These are phyloP conservation scores for Leccinum ochraceum DNA, from an alignment of 768 basidiomycete species.

Conservation along the genomic window DNA sequence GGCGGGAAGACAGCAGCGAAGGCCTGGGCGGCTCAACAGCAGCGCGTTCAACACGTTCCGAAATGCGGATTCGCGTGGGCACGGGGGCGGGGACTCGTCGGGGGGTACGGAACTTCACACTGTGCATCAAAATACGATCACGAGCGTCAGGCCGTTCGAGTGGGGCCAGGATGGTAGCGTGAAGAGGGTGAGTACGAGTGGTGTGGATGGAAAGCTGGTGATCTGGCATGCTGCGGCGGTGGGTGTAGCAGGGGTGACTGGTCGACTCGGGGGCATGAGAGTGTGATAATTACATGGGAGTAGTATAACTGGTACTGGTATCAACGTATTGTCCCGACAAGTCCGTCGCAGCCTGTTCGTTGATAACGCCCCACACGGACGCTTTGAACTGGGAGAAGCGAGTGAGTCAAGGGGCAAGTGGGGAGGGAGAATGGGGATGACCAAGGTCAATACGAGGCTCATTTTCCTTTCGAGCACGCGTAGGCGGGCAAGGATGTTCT, in stretches of 20 bases:
- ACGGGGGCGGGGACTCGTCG: conserved; percentile 33
- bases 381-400: conserved; percentile 75
- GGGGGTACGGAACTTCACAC: conserved; percentile 80
- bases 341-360: conserved; percentile 56
- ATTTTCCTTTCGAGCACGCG: conserved; percentile 74
- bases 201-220: conserved; percentile 91
- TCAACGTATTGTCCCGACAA: conserved; percentile 20
- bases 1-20: conserved; percentile 43
- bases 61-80: conserved; percentile 80
- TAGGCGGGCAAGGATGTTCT: conserved; percentile 71
- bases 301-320: conserved; percentile 7
- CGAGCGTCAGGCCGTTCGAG: conserved; percentile 81
- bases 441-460: conserved; percentile 74
- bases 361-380: conserved; percentile 93
- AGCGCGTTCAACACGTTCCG: conserved; percentile 95
- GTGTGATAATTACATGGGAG: conserved; percentile 30
- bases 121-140: conserved; percentile 98
- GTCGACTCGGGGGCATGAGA: conserved; percentile 51
- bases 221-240: conserved; percentile 82
- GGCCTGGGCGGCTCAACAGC: conserved; percentile 78
- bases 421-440: conserved; percentile 30
- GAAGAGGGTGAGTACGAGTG: conserved; percentile 81
- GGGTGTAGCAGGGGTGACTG: conserved; percentile 42
- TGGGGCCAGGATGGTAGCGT: conserved; percentile 53
- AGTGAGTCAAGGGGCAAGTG: conserved; percentile 7